Conservation (phyloP, 768 basidiomycete genomes). For the Rhizopogon vesiculosus region DNA sequence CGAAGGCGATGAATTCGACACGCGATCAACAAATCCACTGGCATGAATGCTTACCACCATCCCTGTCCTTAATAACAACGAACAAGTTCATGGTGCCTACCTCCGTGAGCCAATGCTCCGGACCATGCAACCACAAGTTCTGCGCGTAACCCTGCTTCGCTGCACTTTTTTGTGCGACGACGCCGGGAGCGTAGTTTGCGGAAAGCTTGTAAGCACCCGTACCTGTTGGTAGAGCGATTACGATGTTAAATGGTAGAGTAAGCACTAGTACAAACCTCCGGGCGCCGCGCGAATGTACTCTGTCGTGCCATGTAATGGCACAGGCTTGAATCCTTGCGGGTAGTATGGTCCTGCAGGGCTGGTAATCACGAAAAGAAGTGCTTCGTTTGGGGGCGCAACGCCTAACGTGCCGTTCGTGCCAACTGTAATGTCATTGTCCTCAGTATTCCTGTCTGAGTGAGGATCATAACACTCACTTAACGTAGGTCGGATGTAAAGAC, state of each 20-base stretch:
- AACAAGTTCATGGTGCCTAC: slow-evolving; percentile 96
- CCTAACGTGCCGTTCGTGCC: slow-evolving; percentile 52
- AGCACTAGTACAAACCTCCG: slow-evolving; percentile 48
- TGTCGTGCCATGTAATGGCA: slow-evolving; percentile 81
- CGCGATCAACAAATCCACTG: background rate
- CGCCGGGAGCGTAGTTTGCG: slow-evolving; percentile 84
- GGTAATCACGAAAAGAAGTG: slow-evolving; percentile 62
- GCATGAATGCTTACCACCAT: slow-evolving; percentile 46
- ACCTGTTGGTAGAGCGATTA: slow-evolving; percentile 32
- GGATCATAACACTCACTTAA: slow-evolving; percentile 39
- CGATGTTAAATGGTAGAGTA: background rate
- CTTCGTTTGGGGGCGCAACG: slow-evolving; percentile 60
- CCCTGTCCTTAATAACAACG: slow-evolving; percentile 65
- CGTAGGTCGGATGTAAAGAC: slow-evolving; percentile 86
- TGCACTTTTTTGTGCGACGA: slow-evolving; percentile 79
- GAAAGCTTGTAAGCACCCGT: slow-evolving; percentile 88
- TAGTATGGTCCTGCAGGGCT: slow-evolving; percentile 76
- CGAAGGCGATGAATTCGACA: background rate
- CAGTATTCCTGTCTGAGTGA: slow-evolving; percentile 3
- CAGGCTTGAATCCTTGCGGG: slow-evolving; percentile 84
- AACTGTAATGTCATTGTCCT: slow-evolving; percentile 39
- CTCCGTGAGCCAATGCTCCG: slow-evolving; percentile 46
- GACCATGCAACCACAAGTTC: slow-evolving; percentile 86
- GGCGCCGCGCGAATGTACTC: slow-evolving; percentile 82
- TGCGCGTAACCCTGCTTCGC: slow-evolving; percentile 77